Percentiles rank a stretch among this genome's conserved stretches.
Evolutionary conservation across 83 land plant genomes (phyloP).

Genomic region (Thuja plicata): DNA sequence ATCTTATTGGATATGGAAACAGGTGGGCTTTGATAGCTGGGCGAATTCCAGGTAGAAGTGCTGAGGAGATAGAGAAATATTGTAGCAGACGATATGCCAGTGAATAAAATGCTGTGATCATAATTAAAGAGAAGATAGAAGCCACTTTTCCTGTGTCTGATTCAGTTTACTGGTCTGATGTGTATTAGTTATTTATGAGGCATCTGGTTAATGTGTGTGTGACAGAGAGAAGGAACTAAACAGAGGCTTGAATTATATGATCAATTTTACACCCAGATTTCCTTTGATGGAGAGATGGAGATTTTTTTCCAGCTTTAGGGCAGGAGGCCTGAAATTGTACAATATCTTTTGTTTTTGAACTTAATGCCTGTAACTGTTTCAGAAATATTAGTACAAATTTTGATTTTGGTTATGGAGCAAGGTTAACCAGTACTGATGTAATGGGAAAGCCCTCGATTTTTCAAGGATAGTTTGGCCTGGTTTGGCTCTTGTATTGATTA

Average conservation of each 20-base stretch:
- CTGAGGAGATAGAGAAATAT: constrained; percentile 23
- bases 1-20: not conserved
- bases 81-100: constrained; percentile 19
- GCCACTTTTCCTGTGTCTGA: not conserved
- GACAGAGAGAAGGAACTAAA: not conserved
- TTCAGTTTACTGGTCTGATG: constrained; percentile 6
- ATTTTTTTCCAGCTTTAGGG: not conserved
- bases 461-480: not conserved
- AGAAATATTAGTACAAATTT: constrained; percentile 4
- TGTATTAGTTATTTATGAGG: not conserved
- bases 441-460: not conserved
- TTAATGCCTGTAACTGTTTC: not conserved
- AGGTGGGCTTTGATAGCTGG: constrained; percentile 32
- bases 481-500: not conserved
- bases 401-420: not conserved
- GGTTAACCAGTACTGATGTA: not conserved
- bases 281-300: not conserved
- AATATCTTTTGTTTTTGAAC: not conserved
- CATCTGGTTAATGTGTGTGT: not conserved
- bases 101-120: not conserved
- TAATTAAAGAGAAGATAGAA: not conserved
- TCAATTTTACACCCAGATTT: constrained; percentile 6
- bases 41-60: constrained; percentile 22
- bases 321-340: constrained; percentile 13
- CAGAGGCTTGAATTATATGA: not conserved